Conservation (phyloP, 345 rosid genomes). For the Salix dunnii region DNA sequence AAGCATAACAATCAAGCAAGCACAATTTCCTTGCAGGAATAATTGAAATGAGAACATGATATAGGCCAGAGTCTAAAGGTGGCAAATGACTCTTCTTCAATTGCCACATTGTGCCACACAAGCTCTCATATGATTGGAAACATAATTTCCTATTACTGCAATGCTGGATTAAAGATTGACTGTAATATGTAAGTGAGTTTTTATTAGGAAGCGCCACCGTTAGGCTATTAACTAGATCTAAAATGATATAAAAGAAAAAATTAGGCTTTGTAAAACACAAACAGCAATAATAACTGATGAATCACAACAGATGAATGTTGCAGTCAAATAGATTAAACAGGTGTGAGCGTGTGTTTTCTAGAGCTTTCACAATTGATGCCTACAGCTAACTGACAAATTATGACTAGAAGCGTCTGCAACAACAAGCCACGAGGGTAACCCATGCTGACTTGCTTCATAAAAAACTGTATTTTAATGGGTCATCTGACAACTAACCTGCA, state of each 20-base stretch:
- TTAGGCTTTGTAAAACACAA: neutral
- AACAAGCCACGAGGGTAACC: neutral
- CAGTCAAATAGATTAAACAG: neutral
- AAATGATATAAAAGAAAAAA: neutral
- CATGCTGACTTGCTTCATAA: neutral
- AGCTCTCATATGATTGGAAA: neutral
- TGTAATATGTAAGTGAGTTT: neutral
- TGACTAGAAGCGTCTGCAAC: neutral
- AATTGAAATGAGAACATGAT: neutral
- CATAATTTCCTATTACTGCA: neutral
- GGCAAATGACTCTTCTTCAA: neutral
- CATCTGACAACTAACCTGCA: conserved; percentile 57
- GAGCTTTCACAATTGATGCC: neutral
- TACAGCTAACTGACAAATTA: neutral
- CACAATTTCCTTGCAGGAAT: neutral
- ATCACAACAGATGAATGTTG: neutral
- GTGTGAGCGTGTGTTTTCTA: neutral
- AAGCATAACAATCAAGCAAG: neutral
- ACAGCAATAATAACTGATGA: neutral
- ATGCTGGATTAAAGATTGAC: neutral
- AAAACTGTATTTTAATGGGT: neutral
- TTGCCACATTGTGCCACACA: neutral
- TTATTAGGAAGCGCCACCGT: neutral
- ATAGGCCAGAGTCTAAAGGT: neutral
- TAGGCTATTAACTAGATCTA: neutral